Percentiles rank a stretch among this genome's conserved stretches.
These are phyloP conservation scores for Domatiomyces globalis DNA, from an alignment of 2,329 filamentous ascomycete genomes.

Conservation along the genomic window DNA sequence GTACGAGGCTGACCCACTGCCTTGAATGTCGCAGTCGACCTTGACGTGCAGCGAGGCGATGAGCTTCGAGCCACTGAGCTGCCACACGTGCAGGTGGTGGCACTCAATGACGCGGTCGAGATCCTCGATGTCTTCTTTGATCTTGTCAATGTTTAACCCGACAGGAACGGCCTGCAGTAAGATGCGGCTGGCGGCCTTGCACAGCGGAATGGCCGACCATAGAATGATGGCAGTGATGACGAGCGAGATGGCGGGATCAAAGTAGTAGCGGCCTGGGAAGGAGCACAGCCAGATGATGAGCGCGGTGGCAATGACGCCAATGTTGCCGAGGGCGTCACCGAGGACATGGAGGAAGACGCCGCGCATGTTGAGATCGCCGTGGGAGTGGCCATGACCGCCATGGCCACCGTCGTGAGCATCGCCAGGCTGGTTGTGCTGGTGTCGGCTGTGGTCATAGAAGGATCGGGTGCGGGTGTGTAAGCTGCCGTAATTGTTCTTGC, in stretches of 20 bases:
- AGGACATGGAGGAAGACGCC: constrained; percentile 52
- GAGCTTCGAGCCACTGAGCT: constrained; percentile 85
- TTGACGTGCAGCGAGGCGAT: constrained; percentile 90
- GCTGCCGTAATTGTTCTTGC: constrained; percentile 14
- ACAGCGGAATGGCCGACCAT: constrained; percentile 35
- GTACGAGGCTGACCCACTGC: constrained; percentile 62
- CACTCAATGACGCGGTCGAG: constrained; percentile 78
- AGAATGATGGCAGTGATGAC: constrained; percentile 73
- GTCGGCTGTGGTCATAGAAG: constrained; percentile 45
- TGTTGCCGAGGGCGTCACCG: constrained; percentile 35
- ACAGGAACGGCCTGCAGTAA: constrained; percentile 87
- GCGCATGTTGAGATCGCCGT: constrained; percentile 90
- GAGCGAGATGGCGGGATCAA: constrained; percentile 81
- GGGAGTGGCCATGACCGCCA: constrained; percentile 58
- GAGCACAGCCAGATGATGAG: constrained; percentile 84
- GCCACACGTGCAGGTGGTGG: constrained; percentile 96
- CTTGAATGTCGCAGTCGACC: constrained; percentile 77
- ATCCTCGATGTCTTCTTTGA: constrained; percentile 76
- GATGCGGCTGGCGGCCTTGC: constrained; percentile 51
- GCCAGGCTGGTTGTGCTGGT: constrained; percentile 69
- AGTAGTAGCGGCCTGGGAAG: constrained; percentile 69
- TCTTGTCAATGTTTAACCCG: constrained; percentile 74
- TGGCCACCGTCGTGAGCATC: constrained; percentile 37
- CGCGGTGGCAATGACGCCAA: constrained; percentile 44
- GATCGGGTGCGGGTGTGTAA: constrained; percentile 19